Base-by-base conservation (phyloP, 805 yeast species). In the Wickerhamomyces chambardii region DNA sequence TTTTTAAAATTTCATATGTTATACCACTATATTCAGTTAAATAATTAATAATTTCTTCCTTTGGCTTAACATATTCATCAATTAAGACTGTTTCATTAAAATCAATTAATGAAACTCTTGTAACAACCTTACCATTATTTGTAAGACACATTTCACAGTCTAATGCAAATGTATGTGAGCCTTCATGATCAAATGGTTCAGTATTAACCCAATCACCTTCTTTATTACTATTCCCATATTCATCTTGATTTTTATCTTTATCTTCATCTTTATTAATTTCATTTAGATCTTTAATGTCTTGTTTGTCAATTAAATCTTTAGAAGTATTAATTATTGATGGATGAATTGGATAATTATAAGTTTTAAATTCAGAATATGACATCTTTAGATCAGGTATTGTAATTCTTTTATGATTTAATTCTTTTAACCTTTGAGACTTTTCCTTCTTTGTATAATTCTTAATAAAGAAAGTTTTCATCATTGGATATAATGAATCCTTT, bases 131-230 rank as follows among this genome's bases (percentile, higher is more conserved):
- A 0, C 86, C 87, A 2, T 49, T 42, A 0, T 62, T 70, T 0
- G 89, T 58, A 38, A 68, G 59, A 53, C 96, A 86, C 86, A 90
- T 92, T 58, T 90, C 98, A 64, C 98, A 92, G 58, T 90, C 98
- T 15, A 92, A 44, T 0, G 95, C 92, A 59, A 74, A 85, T 0
- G 82, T 73, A 37, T 67, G 76, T 0, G 82, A 69, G 0, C 78
- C 79, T 9, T 65, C 76, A 41, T 74, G 78, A 1, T 69, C 72
- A 40, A 75, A 71, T 1, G 50, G 36, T 12, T 28, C 43, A 0
- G 95, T 81, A 30, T 73, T 73, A 2, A 62, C 67, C 78, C 82
- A 82, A 4, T 62, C 68, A 6, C 8, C 6, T 6, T 19, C 22
- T 19, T 6, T 19, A 6, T 6, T 6, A 19, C 8, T 8, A 6